phyloP scores from a whole-genome alignment of 2,329 filamentous ascomycete species.

The Chaetomiaceae sp. region DNA sequence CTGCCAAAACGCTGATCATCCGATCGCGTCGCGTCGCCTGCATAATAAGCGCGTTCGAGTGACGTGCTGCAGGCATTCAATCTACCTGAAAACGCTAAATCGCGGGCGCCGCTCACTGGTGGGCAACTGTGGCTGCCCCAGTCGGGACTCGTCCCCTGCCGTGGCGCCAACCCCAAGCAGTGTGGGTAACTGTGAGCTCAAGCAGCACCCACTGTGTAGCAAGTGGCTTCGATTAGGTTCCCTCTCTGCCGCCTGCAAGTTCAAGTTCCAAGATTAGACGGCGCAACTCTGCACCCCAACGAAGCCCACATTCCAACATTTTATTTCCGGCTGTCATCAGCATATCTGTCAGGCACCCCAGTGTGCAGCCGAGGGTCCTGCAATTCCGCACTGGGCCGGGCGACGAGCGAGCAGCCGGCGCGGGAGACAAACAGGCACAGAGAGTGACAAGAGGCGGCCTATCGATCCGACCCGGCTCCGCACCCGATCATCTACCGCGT shows the following conservation, averaged over 20 bases:
- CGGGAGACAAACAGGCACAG: neutral
- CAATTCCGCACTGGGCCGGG: slow-evolving; percentile 1
- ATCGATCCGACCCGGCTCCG: slow-evolving; percentile 18
- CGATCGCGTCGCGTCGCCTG: slow-evolving; percentile 17
- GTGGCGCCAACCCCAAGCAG: slow-evolving; percentile 10
- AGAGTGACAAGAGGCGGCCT: slow-evolving; percentile 1
- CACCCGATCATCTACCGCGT: slow-evolving; percentile 7
- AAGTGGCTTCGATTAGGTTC: slow-evolving; percentile 19
- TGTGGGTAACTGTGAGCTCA: slow-evolving; percentile 14
- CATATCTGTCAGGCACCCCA: neutral
- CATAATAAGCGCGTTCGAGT: slow-evolving; percentile 13
- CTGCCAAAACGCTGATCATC: neutral
- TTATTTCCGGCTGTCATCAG: neutral
- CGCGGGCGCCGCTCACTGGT: neutral
- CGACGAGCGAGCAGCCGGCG: slow-evolving; percentile 2
- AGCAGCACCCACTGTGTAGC: slow-evolving; percentile 7
- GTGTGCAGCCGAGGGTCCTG: neutral
- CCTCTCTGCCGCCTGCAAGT: slow-evolving; percentile 11
- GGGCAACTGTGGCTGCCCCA: slow-evolving; percentile 13
- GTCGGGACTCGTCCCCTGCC: slow-evolving; percentile 12
- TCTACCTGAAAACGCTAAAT: slow-evolving; percentile 12
- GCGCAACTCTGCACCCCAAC: neutral
- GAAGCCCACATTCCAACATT: slow-evolving; percentile 2
- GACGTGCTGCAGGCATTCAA: slow-evolving; percentile 19
- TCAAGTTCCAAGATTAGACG: neutral